A percentile compares a stretch with the other conserved stretches of the same genome.
phyloP scores from a whole-genome alignment of 2,329 filamentous ascomycete genomes.

The Pseudohalonectria lignicola region DNA sequence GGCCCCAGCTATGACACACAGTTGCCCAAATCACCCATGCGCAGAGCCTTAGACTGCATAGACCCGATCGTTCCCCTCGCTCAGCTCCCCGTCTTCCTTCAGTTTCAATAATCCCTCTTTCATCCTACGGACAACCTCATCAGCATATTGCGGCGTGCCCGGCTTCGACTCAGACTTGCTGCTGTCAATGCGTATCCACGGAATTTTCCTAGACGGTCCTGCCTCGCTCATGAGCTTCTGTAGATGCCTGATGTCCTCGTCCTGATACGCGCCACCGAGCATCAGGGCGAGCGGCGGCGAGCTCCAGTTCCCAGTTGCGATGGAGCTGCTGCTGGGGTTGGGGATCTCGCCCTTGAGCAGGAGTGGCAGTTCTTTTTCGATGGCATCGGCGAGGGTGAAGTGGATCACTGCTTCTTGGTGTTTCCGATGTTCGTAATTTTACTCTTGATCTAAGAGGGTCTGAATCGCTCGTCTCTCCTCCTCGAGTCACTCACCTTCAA shows the following conservation, averaged over 20 bases:
- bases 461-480: not conserved
- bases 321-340: constrained; percentile 6
- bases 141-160: not conserved
- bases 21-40: too few relatives aligned
- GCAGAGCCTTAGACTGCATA: constrained; percentile 1
- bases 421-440: too few relatives aligned
- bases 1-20: too few relatives aligned
- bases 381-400: constrained; percentile 9
- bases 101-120: not conserved
- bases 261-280: constrained; percentile 12
- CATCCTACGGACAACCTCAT: not conserved
- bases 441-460: not conserved
- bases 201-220: not conserved
- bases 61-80: not conserved
- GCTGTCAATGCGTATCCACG: constrained; percentile 1
- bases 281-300: constrained; percentile 9
- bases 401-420: constrained; percentile 8
- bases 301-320: constrained; percentile 8
- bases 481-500: not conserved
- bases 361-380: constrained; percentile 10
- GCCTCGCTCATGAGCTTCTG: not conserved
- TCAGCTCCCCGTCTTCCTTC: not conserved
- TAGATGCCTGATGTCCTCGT: constrained; percentile 9
- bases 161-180: not conserved
- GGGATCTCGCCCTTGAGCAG: constrained; percentile 9